Evolutionary conservation across 2,329 filamentous ascomycete species (phyloP).

Genomic region (Verticillium zaregamsianum): DNA sequence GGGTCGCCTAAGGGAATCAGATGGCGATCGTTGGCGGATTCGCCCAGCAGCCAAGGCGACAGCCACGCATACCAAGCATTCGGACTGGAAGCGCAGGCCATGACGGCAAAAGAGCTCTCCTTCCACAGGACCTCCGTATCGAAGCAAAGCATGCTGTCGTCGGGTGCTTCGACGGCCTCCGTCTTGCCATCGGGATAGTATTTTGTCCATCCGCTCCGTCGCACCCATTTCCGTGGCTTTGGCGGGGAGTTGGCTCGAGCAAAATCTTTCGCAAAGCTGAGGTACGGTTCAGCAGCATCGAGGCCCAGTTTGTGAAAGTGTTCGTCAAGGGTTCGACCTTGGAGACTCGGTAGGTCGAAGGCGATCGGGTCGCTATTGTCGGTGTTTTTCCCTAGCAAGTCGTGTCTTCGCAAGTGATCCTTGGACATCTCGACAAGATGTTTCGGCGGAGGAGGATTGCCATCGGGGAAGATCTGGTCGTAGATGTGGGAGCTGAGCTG

Average conservation of each 20-base stretch:
- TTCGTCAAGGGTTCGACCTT: conserved; percentile 81
- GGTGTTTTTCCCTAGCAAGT: conserved; percentile 85
- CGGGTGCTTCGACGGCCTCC: conserved; percentile 69
- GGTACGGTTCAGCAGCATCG: conserved; percentile 81
- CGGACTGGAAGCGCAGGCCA: conserved; percentile 89
- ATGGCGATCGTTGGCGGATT: conserved; percentile 73
- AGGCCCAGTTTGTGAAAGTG: conserved; percentile 88
- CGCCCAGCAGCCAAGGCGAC: conserved; percentile 87
- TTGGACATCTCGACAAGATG: conserved; percentile 76
- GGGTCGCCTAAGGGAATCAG: conserved; percentile 84
- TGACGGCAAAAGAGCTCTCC: conserved; percentile 85
- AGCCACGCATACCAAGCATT: conserved; percentile 97
- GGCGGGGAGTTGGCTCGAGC: conserved; percentile 55
- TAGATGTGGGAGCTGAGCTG: conserved; percentile 84
- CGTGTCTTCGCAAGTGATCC: conserved; percentile 80
- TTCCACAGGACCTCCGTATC: conserved; percentile 98
- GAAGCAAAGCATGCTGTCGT: conserved; percentile 81
- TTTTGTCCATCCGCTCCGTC: conserved; percentile 87
- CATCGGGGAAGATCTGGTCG: conserved; percentile 71
- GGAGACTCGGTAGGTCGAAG: conserved; percentile 78
- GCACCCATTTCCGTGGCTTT: conserved; percentile 68
- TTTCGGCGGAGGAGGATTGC: conserved; percentile 51
- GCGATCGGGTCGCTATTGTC: conserved; percentile 71
- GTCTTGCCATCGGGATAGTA: conserved; percentile 71
- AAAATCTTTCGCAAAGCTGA: conserved; percentile 72